phyloP scores from a whole-genome alignment of 805 yeast genomes.

The Zygosaccharomyces bisporus region DNA sequence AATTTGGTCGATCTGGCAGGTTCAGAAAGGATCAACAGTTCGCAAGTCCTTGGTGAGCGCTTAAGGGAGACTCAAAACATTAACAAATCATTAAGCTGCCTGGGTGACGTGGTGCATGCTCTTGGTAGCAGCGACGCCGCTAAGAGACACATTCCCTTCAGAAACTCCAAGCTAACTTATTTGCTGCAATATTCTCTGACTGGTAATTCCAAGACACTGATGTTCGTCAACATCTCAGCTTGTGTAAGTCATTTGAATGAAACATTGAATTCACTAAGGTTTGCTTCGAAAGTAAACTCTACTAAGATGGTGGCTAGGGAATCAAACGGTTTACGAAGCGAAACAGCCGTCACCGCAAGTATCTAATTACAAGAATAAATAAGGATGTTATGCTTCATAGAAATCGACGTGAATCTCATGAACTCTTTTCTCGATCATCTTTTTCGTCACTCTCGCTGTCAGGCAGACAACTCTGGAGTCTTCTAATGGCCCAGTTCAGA shows the following conservation, averaged over 20 bases:
- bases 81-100: constrained; percentile 78
- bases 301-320: constrained; percentile 39
- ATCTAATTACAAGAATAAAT: constrained; percentile 7
- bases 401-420: neutral
- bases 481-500: constrained; percentile 74
- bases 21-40: constrained; percentile 73
- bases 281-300: constrained; percentile 77
- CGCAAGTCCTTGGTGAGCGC: constrained; percentile 77
- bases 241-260: constrained; percentile 59
- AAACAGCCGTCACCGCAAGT: constrained; percentile 1
- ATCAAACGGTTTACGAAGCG: neutral
- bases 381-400: neutral
- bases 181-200: constrained; percentile 77
- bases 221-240: constrained; percentile 90
- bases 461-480: constrained; percentile 50
- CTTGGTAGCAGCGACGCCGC: constrained; percentile 61
- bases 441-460: constrained; percentile 20
- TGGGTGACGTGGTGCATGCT: constrained; percentile 85
- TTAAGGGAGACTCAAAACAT: constrained; percentile 84
- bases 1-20: constrained; percentile 93
- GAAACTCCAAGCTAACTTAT: constrained; percentile 91
- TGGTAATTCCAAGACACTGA: constrained; percentile 83
- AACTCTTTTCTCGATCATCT: neutral
- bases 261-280: constrained; percentile 77
- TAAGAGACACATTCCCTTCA: constrained; percentile 72